Evolutionary conservation across 176 grass and related monocot genomes (phyloP), one percentile per base, ranked within the genome.

Genomic region (Oryza australiensis): DNA sequence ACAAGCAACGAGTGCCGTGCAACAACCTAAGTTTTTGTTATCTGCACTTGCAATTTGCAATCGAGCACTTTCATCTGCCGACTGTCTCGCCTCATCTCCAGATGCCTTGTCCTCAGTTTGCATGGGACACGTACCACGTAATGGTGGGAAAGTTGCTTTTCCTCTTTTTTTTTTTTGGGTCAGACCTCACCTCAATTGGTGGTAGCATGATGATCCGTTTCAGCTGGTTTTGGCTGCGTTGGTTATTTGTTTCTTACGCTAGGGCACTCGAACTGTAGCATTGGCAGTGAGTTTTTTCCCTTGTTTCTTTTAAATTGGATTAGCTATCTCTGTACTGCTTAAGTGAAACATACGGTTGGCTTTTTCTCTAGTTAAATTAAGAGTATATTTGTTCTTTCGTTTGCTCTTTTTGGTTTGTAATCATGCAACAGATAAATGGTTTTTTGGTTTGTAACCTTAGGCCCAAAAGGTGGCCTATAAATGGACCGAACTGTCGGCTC

Each of bases 191-290:
- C 2, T 48, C 48, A 43, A 41, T 24, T 85, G 83, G 66, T 62
- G 30, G 33, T 72, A 60, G 79, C 33, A 26, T 46, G 24, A 42
- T 59, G 57, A 27, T 64, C 28, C 69, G 55, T 76, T 32, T 65
- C 37, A 67, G 69, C 23, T 68, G 33, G 12, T 60, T 53, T 60
- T 66, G 12, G 69, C 18, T 46, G 9, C 27, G 73, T 33, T 59
- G 45, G 24, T 28, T 60, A 57, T 55, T 55, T 23, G 13, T 34
- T 63, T 70, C 26, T 69, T 81, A 60, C 30, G 70, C 20, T 68
- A 80, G 84, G 70, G 77, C 74, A 80, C 70, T 86, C 84, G 76
- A 80, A 86, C 84, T 86, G 84, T 86, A 75, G 68, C 29, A 27
- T 66, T 12, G 64, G 78, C 85, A 74, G 77, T 45, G 84, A 75